Evolutionary conservation across 305 asterid genomes (phyloP), one percentile per base, ranked within the genome.

Genomic region (Fraxinus floribunda): DNA sequence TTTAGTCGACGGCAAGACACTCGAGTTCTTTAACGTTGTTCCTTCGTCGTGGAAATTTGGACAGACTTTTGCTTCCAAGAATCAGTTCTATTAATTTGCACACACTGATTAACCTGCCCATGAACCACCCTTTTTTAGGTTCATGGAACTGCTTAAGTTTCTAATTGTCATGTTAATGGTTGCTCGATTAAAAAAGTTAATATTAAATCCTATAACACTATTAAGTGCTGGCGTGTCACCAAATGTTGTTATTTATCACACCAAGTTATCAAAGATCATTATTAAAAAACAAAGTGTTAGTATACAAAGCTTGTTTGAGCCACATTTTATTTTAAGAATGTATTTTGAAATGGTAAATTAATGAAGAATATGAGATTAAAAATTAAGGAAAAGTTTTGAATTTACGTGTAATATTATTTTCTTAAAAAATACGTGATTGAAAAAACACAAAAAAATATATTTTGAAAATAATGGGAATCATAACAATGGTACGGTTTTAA

Each of bases 11-110:
- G 92, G 94, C 74, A 87, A 60, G 29, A 82, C 88, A 0, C 44
- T 83, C 32, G 83, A 88, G 4, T 89, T 93, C 84, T 44, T 80
- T 71, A 88, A 90, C 79, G 91, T 87, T 36, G 91, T 90, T 13
- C 95, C 97, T 76, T 88, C 93, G 32, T 87, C 92, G 0, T 93
- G 97, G 95, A 85, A 79, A 13, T 93, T 85, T 52, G 94, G 95
- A 34, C 97, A 93, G 82, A 93, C 97, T 82, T 93, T 89, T 78
- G 82, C 95, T 46, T 91, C 97, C 4, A 81, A 84, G 6, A 88
- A 34, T 46, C 95, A 93, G 72, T 91, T 92, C 85, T 80, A 30
- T 71, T 80, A 29, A n/a, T 26, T 30, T 18, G 24, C 35, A 29
- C 34, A 39, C 22, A 0, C 46, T 24, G 44, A 55, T 41, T 68